Conservation (phyloP, 2,329 filamentous ascomycete species). For the Phialophora chinensis region DNA sequence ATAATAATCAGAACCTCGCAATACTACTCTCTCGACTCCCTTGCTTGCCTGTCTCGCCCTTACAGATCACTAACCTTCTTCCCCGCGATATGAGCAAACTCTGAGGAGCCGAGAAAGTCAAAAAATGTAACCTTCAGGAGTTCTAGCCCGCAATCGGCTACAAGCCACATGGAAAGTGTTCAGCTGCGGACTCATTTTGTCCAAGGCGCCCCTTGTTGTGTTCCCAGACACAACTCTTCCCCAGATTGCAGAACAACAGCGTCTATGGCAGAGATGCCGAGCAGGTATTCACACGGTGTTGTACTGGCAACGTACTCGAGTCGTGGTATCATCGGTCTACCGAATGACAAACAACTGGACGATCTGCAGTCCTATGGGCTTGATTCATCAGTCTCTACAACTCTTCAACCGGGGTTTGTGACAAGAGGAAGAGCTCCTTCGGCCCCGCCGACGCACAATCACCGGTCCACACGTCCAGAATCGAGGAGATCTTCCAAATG, state of each 20-base stretch:
- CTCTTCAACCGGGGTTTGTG: neutral
- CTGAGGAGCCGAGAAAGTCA: constrained; percentile 3
- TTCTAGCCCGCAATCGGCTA: neutral
- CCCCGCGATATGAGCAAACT: neutral
- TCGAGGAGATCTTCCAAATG: neutral
- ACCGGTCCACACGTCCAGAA: neutral
- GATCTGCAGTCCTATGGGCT: neutral
- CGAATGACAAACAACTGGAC: constrained; percentile 27
- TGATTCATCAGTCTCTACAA: neutral
- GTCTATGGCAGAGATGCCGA: constrained; percentile 32
- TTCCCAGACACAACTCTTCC: neutral
- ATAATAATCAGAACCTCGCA: neutral
- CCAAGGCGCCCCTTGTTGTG: neutral
- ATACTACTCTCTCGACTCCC: neutral
- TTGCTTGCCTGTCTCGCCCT: neutral
- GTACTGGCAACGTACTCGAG: constrained; percentile 37
- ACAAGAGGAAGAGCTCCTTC: constrained; percentile 4
- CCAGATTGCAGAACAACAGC: constrained; percentile 1
- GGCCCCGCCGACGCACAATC: neutral
- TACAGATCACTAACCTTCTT: neutral
- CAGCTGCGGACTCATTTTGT: neutral
- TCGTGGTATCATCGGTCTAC: constrained; percentile 30
- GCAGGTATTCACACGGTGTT: constrained; percentile 39
- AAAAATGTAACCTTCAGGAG: neutral
- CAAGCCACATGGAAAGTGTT: neutral